Percentiles rank a stretch among this genome's conserved stretches.
phyloP scores from a whole-genome alignment of 495 filamentous ascomycete genomes.

The Neurospora sp. region DNA sequence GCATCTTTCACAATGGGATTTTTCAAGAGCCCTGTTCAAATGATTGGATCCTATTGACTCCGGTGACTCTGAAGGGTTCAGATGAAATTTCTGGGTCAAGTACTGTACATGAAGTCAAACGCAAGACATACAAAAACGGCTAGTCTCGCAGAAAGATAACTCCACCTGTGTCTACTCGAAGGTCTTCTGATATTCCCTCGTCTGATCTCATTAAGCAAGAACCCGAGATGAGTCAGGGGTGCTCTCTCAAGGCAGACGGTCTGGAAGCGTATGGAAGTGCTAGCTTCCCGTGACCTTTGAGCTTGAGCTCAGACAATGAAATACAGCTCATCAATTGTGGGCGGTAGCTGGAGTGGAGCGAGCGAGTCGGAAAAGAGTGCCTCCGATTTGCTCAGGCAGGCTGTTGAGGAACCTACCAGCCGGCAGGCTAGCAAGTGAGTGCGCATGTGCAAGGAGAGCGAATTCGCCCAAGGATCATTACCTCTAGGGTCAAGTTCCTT shows the following conservation, averaged over 20 bases:
- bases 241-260: not conserved
- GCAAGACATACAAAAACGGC: not conserved
- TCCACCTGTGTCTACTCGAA: not conserved
- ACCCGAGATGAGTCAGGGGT: not conserved
- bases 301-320: not conserved
- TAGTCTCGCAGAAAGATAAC: not conserved
- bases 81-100: not conserved
- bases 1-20: not conserved
- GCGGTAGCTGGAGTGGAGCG: not conserved
- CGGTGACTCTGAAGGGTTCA: not conserved
- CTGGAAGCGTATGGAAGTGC: not conserved
- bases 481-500: not conserved
- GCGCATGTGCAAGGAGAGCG: not conserved
- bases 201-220: not conserved
- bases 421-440: not conserved
- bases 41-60: not conserved
- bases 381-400: not conserved
- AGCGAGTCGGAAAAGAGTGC: not conserved
- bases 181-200: not conserved
- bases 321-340: not conserved
- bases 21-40: not conserved
- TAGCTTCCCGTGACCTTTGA: not conserved
- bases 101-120: not conserved
- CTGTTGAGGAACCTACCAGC: not conserved
- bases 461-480: not conserved